Evolutionary conservation across 495 filamentous ascomycete genomes (phyloP).

Genomic region (Hypoxylon lenormandii): DNA sequence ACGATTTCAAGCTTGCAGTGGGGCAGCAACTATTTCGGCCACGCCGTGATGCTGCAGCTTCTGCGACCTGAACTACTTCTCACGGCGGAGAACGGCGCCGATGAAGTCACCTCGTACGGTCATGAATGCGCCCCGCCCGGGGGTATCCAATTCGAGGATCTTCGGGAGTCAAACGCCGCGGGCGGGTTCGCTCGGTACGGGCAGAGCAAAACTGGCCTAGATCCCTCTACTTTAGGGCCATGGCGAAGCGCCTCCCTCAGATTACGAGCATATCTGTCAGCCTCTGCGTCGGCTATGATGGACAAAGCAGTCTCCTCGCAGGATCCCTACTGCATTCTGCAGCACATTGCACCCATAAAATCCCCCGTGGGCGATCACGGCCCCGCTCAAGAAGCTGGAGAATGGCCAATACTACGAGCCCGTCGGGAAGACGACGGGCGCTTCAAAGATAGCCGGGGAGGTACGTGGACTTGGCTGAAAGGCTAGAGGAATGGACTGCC

Average conservation of each 20-base stretch:
- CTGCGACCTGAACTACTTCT: conserved; percentile 68
- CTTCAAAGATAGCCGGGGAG: conserved; percentile 57
- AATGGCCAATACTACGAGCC: conserved; percentile 57
- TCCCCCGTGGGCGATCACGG: conserved; percentile 70
- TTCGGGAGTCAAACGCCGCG: conserved; percentile 52
- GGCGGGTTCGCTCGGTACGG: conserved; percentile 68
- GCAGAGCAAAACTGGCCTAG: conserved; percentile 77
- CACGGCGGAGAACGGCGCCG: conserved; percentile 54
- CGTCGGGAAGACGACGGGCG: conserved; percentile 36
- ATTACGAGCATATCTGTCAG: conserved; percentile 71
- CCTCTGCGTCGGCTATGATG: conserved; percentile 71
- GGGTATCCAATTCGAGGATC: conserved; percentile 55
- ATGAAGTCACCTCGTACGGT: conserved; percentile 47
- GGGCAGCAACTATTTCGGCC: conserved; percentile 74
- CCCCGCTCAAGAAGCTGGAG: conserved; percentile 52
- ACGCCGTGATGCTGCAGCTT: conserved; percentile 70
- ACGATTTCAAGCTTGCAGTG: conserved; percentile 75
- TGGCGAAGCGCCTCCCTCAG: conserved; percentile 68
- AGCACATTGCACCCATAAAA: conserved; percentile 65
- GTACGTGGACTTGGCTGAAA: conserved; percentile 62
- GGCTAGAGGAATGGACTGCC: conserved; percentile 75
- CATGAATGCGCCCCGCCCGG: conserved; percentile 46
- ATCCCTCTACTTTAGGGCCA: conserved; percentile 69
- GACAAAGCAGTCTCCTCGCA: conserved; percentile 42
- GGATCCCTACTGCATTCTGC: conserved; percentile 53